Evolutionary conservation across 257 asterid species (phyloP).

Genomic region (Primulina tabacum): DNA sequence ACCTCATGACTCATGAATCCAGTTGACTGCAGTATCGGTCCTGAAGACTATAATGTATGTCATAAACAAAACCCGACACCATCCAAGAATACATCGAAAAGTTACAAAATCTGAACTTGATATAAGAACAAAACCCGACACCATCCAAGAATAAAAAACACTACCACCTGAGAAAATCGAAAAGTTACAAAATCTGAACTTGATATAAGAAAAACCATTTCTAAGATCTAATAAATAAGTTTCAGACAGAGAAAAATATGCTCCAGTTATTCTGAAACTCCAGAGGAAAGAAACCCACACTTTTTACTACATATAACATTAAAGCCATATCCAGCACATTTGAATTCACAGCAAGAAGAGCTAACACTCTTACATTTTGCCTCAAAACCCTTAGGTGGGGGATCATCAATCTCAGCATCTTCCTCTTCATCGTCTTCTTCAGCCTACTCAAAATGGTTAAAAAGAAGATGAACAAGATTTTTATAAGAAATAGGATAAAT

Average conservation of each 20-base stretch:
- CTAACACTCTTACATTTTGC: conserved; percentile 59
- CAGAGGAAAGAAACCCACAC: conserved; percentile 5
- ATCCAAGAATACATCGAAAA: too few relatives aligned
- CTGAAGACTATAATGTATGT: too few relatives aligned
- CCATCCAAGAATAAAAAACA: too few relatives aligned
- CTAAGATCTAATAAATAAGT: neutral
- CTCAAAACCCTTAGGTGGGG: conserved; percentile 54
- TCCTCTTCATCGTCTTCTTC: conserved; percentile 44
- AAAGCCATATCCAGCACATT: conserved; percentile 11
- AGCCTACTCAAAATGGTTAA: conserved; percentile 30
- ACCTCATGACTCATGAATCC: too few relatives aligned
- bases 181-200: neutral
- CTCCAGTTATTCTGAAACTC: conserved; percentile 1
- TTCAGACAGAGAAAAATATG: neutral
- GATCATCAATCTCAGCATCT: conserved; percentile 41
- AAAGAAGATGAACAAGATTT: conserved; percentile 7
- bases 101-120: neutral
- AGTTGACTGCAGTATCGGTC: too few relatives aligned
- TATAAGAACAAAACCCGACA: neutral
- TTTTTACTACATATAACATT: conserved; percentile 1
- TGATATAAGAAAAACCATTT: neutral
- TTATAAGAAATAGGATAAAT: conserved; percentile 6
- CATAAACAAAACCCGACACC: too few relatives aligned
- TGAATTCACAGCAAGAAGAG: conserved; percentile 13
- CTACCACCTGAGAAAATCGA: too few relatives aligned